Conservation (phyloP, 2,329 filamentous ascomycete genomes). For the Annulohypoxylon truncatum region DNA sequence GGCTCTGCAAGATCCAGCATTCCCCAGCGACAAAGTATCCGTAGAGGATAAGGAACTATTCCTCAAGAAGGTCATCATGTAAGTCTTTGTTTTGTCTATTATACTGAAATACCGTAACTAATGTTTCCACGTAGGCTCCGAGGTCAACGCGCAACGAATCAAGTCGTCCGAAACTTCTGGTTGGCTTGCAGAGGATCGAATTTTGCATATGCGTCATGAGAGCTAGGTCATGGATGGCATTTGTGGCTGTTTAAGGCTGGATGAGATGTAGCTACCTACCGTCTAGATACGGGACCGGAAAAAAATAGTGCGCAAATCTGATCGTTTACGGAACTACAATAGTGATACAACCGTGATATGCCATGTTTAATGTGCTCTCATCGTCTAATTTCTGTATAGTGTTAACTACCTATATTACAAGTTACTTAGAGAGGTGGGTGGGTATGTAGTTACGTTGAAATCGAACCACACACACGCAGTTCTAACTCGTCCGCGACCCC, state of each 20-base stretch:
- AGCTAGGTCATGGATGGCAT: background rate
- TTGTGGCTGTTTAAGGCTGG: background rate
- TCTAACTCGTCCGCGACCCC: slow-evolving; percentile 32
- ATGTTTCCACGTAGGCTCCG: slow-evolving; percentile 61
- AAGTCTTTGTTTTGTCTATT: slow-evolving; percentile 43
- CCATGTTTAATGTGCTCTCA: background rate
- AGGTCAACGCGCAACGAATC: slow-evolving; percentile 72
- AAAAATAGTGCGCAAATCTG: background rate
- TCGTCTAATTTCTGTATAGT: too few species aligned
- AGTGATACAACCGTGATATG: background rate
- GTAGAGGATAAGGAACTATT: slow-evolving; percentile 71
- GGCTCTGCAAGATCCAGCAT: slow-evolving; percentile 66
- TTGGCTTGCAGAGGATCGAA: slow-evolving; percentile 71
- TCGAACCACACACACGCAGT: too few species aligned
- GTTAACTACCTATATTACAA: background rate
- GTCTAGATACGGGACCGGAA: background rate
- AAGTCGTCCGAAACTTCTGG: slow-evolving; percentile 79
- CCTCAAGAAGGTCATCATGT: slow-evolving; percentile 74
- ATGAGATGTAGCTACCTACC: background rate
- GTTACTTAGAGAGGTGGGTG: too few species aligned
- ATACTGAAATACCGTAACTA: background rate
- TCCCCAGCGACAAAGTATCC: slow-evolving; percentile 70
- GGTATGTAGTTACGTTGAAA: background rate
- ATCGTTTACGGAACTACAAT: background rate
- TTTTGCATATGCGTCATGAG: slow-evolving; percentile 70